Evolutionary conservation across 495 filamentous ascomycete genomes (phyloP).

Genomic region (Penicillium coffeae): DNA sequence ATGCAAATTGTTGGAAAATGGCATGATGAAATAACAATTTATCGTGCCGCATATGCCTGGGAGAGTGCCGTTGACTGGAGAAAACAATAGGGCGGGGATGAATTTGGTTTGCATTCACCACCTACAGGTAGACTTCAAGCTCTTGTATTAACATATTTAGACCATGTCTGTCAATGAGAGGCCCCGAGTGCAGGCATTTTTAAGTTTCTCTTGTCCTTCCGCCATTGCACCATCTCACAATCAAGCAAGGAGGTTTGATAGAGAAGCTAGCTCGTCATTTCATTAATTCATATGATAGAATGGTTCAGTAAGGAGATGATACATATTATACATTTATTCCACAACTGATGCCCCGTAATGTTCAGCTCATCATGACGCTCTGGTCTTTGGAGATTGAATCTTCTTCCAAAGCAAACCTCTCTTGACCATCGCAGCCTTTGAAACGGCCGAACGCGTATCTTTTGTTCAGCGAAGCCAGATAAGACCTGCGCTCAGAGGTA

Average conservation of each 20-base stretch:
- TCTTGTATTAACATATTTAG: background rate
- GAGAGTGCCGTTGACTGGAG: background rate
- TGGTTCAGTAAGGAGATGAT: no score
- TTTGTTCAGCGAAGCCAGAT: background rate
- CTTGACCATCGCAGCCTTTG: background rate
- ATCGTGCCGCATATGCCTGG: conserved; percentile 38
- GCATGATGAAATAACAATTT: conserved; percentile 41
- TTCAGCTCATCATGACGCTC: background rate
- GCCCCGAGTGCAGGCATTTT: no score
- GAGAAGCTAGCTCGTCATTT: no score
- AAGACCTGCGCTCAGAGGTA: background rate
- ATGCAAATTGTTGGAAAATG: conserved; percentile 49
- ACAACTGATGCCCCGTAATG: no score
- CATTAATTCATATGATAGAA: no score
- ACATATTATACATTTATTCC: no score
- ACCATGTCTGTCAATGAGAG: no score
- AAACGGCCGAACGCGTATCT: background rate
- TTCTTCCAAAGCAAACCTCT: background rate
- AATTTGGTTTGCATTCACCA: background rate
- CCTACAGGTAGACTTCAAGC: background rate
- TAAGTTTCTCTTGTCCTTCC: no score
- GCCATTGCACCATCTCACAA: no score
- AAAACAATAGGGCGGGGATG: no score
- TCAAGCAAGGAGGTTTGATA: no score
- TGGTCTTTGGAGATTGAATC: background rate